These are phyloP conservation scores for Solanum pennellii DNA, from an alignment of 257 asterid genomes.

Conservation along the genomic window DNA sequence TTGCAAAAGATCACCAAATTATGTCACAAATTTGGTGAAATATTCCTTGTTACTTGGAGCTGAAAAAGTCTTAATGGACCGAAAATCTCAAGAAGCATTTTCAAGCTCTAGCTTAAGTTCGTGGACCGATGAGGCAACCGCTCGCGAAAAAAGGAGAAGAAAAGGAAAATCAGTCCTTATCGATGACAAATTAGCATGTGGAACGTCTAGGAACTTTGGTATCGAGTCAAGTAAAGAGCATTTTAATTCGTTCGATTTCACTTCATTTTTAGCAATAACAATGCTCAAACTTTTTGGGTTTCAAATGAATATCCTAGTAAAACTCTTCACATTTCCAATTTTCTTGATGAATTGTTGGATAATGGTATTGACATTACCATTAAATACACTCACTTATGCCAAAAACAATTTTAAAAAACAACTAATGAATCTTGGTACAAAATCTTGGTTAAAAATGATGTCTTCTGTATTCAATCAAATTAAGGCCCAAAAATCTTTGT, in stretches of 20 bases:
- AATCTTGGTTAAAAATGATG: constrained; percentile 1
- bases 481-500: constrained; percentile 11
- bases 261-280: constrained; percentile 10
- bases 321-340: constrained; percentile 29
- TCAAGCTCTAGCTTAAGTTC: background rate
- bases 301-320: constrained; percentile 27
- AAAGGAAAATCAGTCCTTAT: background rate
- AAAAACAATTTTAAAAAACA: constrained; percentile 19
- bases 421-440: constrained; percentile 9
- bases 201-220: background rate
- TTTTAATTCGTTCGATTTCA: constrained; percentile 7
- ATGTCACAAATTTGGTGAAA: constrained; percentile 10
- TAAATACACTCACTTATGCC: constrained; percentile 13
- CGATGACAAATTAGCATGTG: constrained; percentile 1
- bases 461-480: constrained; percentile 16
- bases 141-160: background rate
- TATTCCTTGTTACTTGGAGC: constrained; percentile 29
- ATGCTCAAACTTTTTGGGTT: constrained; percentile 22
- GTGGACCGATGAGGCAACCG: background rate
- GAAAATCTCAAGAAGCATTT: constrained; percentile 8
- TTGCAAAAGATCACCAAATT: background rate
- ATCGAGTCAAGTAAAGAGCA: background rate
- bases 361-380: constrained; percentile 28
- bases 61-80: constrained; percentile 32
- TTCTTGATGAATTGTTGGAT: constrained; percentile 16